Evolutionary conservation across 305 asterid species (phyloP).

Genomic region (Fraxinus nigra): DNA sequence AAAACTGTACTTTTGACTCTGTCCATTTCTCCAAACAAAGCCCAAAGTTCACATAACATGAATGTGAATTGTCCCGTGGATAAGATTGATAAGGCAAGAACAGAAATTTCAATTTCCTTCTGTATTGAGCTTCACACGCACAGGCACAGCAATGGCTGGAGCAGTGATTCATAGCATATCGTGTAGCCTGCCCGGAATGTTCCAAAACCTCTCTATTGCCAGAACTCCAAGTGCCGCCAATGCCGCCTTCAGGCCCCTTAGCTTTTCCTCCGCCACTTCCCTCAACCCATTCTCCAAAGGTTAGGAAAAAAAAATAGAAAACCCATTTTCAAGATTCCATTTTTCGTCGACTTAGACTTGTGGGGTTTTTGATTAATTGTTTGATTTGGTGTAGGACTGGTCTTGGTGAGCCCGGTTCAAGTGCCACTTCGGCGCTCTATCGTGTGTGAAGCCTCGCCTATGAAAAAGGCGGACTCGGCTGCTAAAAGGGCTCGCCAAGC

Average conservation of each 20-base stretch:
- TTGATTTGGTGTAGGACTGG: constrained; percentile 38
- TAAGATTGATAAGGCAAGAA: neutral
- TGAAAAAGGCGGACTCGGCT: constrained; percentile 83
- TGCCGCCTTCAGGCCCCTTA: constrained; percentile 51
- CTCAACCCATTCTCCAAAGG: constrained; percentile 59
- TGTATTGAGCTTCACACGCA: neutral
- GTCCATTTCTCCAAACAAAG: neutral
- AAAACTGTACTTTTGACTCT: neutral
- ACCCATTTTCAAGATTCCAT: neutral
- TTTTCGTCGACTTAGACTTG: neutral
- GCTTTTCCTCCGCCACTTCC: constrained; percentile 64
- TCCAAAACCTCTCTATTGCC: constrained; percentile 48
- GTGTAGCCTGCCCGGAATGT: constrained; percentile 44
- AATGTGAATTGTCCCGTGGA: neutral
- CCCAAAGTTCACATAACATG: neutral
- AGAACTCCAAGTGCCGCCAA: constrained; percentile 23
- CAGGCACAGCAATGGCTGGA: constrained; percentile 34
- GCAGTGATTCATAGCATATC: constrained; percentile 47
- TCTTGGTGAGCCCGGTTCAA: constrained; percentile 42
- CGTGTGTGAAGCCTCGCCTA: constrained; percentile 65
- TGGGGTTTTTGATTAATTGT: neutral
- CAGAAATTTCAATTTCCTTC: neutral
- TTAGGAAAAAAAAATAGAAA: constrained; percentile 17
- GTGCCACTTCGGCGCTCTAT: constrained; percentile 49
- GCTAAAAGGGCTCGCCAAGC: constrained; percentile 97